Evolutionary conservation across 1,284 basidiomycete species (phyloP).

Genomic region (Austroboletus niveus): DNA sequence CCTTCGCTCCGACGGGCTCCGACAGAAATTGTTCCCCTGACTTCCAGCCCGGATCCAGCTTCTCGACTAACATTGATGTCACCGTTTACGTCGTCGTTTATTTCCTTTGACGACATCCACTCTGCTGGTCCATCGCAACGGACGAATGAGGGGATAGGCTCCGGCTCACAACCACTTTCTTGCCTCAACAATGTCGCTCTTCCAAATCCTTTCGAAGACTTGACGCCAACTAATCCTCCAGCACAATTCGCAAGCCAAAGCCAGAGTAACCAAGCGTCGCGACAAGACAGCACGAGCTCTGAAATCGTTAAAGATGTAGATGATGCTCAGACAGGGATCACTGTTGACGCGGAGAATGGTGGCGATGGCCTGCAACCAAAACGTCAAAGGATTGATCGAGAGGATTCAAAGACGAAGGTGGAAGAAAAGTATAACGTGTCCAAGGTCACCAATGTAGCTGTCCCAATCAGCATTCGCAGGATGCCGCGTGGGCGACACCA

Average conservation of each 20-base stretch:
- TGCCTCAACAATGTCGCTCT: slow-evolving; percentile 16
- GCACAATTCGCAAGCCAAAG: background rate
- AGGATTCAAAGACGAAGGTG: background rate
- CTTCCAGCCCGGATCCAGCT: background rate
- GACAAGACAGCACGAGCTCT: no score
- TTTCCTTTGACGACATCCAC: slow-evolving; percentile 4
- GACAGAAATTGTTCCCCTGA: slow-evolving; percentile 3
- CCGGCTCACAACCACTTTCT: slow-evolving; percentile 12
- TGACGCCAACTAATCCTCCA: background rate
- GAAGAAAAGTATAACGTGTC: background rate
- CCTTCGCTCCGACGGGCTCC: background rate
- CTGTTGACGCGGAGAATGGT: slow-evolving; percentile 6
- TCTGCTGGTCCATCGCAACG: background rate
- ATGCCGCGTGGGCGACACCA: background rate
- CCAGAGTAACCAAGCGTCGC: slow-evolving; percentile 2
- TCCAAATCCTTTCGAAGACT: background rate
- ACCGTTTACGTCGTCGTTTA: slow-evolving; percentile 13
- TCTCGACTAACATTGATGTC: slow-evolving; percentile 1
- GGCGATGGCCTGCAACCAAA: slow-evolving; percentile 7
- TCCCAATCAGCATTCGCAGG: no score
- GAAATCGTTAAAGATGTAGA: background rate
- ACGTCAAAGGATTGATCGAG: slow-evolving; percentile 14
- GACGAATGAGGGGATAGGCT: background rate
- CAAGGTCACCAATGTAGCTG: no score
- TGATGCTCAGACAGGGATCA: background rate